Conservation (phyloP, 495 filamentous ascomycete genomes). For the Podospora comata region DNA sequence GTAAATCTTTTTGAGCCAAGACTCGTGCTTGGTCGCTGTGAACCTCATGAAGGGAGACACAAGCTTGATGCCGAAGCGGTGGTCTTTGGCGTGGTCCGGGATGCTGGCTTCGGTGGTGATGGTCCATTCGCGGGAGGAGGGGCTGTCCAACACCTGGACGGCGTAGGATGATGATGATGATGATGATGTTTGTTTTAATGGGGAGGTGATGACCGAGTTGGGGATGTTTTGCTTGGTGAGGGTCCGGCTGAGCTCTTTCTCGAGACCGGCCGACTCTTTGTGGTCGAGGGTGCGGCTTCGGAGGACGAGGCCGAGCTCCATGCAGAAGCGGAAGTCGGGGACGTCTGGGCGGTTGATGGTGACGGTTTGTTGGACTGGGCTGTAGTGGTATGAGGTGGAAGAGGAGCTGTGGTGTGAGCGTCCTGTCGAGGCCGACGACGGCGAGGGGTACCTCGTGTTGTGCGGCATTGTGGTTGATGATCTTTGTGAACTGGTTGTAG, state of each 20-base stretch:
- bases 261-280: slow-evolving; percentile 16
- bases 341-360: background rate
- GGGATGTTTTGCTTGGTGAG: slow-evolving; percentile 20
- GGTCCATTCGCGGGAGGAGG: slow-evolving; percentile 25
- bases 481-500: background rate
- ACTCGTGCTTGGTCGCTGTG: slow-evolving; percentile 14
- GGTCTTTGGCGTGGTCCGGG: slow-evolving; percentile 20
- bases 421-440: background rate
- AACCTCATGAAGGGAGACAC: slow-evolving; percentile 32
- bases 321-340: slow-evolving; percentile 31
- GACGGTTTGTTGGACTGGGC: background rate
- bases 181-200: background rate
- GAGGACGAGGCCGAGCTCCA: slow-evolving; percentile 29
- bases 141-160: background rate
- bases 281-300: slow-evolving; percentile 30
- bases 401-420: background rate
- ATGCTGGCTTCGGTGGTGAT: slow-evolving; percentile 24
- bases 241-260: slow-evolving; percentile 25
- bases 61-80: slow-evolving; percentile 31
- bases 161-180: slow-evolving; percentile 5
- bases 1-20: slow-evolving; percentile 22
- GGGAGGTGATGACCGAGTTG: slow-evolving; percentile 18
- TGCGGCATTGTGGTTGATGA: background rate
- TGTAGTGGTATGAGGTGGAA: background rate
- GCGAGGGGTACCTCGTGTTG: background rate